A percentile compares a stretch with the other conserved stretches of the same genome.
These are phyloP conservation scores for Protomyces macrosporus DNA, from an alignment of 1,139 yeast genomes.

Conservation along the genomic window DNA sequence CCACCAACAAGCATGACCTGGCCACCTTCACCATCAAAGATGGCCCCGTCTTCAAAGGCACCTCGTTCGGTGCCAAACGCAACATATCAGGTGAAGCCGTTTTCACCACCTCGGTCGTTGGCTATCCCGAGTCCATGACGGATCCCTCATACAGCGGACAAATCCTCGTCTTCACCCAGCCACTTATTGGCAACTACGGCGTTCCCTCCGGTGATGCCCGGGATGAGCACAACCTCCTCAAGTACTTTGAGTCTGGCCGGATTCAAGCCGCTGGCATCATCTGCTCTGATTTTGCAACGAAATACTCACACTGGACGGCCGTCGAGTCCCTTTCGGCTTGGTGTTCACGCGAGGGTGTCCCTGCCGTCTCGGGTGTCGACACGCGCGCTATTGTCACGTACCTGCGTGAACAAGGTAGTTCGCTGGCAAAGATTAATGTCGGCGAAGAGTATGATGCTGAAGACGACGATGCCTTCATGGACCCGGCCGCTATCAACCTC, in stretches of 20 bases:
- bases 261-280: slow-evolving; percentile 94
- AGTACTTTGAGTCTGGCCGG: slow-evolving; percentile 84
- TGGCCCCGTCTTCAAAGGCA: slow-evolving; percentile 90
- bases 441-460: slow-evolving; percentile 90
- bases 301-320: slow-evolving; percentile 98
- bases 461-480: slow-evolving; percentile 85
- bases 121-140: slow-evolving; percentile 97
- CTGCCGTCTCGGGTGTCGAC: slow-evolving; percentile 95
- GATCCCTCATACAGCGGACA: slow-evolving; percentile 97
- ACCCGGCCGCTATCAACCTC: slow-evolving; percentile 85
- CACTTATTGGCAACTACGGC: slow-evolving; percentile 95
- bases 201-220: slow-evolving; percentile 79
- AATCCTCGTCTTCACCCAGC: slow-evolving; percentile 92
- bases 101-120: slow-evolving; percentile 93
- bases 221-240: slow-evolving; percentile 78
- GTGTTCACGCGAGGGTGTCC: slow-evolving; percentile 95
- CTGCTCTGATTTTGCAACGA: slow-evolving; percentile 90
- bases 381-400: slow-evolving; percentile 89
- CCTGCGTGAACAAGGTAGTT: slow-evolving; percentile 92
- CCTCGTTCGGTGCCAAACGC: slow-evolving; percentile 89
- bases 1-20: slow-evolving; percentile 48
- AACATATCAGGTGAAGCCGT: slow-evolving; percentile 95
- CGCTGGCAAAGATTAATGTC: slow-evolving; percentile 79
- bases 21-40: slow-evolving; percentile 88
- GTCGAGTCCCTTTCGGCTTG: slow-evolving; percentile 90